Conservation (phyloP, 306 rosid genomes). For the Vicia faba region DNA sequence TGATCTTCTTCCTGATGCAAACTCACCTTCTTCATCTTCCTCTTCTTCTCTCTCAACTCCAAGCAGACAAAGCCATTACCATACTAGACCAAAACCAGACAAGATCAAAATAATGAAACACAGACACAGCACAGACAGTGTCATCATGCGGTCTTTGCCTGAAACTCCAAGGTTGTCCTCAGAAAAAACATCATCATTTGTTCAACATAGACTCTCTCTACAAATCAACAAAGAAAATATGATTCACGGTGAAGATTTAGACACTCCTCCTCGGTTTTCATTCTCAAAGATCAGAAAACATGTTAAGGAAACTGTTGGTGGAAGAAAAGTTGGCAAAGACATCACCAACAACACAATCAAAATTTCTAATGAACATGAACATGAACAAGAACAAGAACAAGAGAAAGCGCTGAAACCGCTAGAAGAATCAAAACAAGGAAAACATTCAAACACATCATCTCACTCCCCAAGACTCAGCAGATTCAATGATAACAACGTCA, state of each 20-base stretch:
- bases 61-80: slow-evolving; percentile 36
- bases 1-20: slow-evolving; percentile 82
- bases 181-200: slow-evolving; percentile 67
- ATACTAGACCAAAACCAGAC: slow-evolving; percentile 34
- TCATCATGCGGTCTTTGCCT: slow-evolving; percentile 61
- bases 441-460: slow-evolving; percentile 41
- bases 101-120: slow-evolving; percentile 42
- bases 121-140: slow-evolving; percentile 49
- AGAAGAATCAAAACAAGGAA: slow-evolving; percentile 51
- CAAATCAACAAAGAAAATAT: slow-evolving; percentile 81
- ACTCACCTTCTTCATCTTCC: slow-evolving; percentile 48
- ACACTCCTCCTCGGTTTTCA: slow-evolving; percentile 53
- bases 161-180: slow-evolving; percentile 80
- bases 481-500: slow-evolving; percentile 41
- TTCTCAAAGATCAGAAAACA: slow-evolving; percentile 61
- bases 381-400: slow-evolving; percentile 46
- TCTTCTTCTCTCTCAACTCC: slow-evolving; percentile 47
- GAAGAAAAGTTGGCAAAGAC: slow-evolving; percentile 75
- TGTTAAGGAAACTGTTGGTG: slow-evolving; percentile 64
- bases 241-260: slow-evolving; percentile 46
- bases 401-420: slow-evolving; percentile 37
- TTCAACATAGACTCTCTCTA: slow-evolving; percentile 76
- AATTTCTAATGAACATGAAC: slow-evolving; percentile 16
- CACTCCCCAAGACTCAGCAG: slow-evolving; percentile 56
- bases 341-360: slow-evolving; percentile 72